phyloP scores from a whole-genome alignment of 192 early-diverging fungal genomes.

The Backusella australiensis region DNA sequence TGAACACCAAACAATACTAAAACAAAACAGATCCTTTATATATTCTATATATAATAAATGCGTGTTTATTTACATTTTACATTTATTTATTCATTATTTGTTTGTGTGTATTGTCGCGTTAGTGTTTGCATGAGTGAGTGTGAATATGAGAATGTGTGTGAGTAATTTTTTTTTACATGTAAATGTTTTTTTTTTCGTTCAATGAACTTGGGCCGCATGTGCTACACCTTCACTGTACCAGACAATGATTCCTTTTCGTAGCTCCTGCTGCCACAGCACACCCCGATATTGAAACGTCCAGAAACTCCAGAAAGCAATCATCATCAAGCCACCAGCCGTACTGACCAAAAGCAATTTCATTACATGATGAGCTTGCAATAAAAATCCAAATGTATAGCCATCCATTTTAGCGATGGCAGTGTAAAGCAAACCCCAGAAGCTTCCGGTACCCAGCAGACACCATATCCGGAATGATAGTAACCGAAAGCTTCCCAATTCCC shows the following conservation, averaged over 20 bases:
- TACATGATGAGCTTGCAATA: constrained; percentile 27
- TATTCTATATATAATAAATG: background rate
- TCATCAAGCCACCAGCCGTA: constrained; percentile 40
- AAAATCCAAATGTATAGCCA: constrained; percentile 24
- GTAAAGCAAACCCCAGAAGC: constrained; percentile 45
- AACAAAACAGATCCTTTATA: background rate
- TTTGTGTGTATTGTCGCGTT: background rate
- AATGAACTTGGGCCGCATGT: constrained; percentile 18
- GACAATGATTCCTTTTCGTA: constrained; percentile 51
- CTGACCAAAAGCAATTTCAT: constrained; percentile 40
- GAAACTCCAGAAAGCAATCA: constrained; percentile 54
- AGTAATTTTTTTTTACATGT: background rate
- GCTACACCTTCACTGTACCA: constrained; percentile 38
- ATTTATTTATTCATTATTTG: background rate
- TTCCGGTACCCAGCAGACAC: constrained; percentile 45
- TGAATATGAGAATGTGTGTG: background rate
- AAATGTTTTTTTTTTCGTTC: background rate
- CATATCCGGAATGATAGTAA: constrained; percentile 39
- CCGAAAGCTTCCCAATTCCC: constrained; percentile 17
- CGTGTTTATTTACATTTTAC: background rate
- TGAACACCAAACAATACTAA: background rate
- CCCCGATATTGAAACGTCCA: constrained; percentile 59
- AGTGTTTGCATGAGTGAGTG: too few species aligned
- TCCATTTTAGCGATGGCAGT: constrained; percentile 27
- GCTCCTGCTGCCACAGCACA: constrained; percentile 49